These are phyloP conservation scores for Plantago elongata DNA, from an alignment of 257 asterid species.

Conservation along the genomic window DNA sequence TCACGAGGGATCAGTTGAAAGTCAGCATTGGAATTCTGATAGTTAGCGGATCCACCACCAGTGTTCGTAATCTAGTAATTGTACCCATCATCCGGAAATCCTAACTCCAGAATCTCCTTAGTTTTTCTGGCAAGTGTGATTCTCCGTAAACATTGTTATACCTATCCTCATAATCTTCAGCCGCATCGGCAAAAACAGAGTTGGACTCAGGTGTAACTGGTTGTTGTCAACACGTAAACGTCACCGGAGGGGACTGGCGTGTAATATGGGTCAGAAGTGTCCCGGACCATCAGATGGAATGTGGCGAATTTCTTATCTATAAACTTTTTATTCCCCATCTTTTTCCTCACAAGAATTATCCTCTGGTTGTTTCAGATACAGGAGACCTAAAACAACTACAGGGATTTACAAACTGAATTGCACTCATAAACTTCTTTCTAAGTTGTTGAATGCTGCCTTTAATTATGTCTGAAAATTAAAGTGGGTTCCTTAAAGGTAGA, in stretches of 20 bases:
- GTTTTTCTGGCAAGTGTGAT: conserved; percentile 49
- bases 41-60: conserved; percentile 42
- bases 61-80: conserved; percentile 76
- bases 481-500: not conserved
- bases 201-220: conserved; percentile 27
- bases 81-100: conserved; percentile 96
- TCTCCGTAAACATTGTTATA: conserved; percentile 3
- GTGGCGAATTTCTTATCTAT: conserved; percentile 81
- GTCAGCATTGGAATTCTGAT: conserved; percentile 67
- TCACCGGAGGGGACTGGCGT: conserved; percentile 56
- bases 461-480: not conserved
- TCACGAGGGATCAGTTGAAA: conserved; percentile 51
- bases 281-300: conserved; percentile 80
- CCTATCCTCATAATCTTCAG: conserved; percentile 35
- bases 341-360: not conserved
- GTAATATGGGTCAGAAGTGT: conserved; percentile 71
- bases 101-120: conserved; percentile 85
- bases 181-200: conserved; percentile 61
- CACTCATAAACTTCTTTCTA: not conserved
- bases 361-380: too few relatives aligned
- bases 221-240: conserved; percentile 72
- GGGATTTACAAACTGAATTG: too few relatives aligned
- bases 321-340: conserved; percentile 69
- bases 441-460: not conserved
- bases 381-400: too few relatives aligned